Evolutionary conservation across 768 basidiomycete genomes (phyloP).

Genomic region (Russula earlei): DNA sequence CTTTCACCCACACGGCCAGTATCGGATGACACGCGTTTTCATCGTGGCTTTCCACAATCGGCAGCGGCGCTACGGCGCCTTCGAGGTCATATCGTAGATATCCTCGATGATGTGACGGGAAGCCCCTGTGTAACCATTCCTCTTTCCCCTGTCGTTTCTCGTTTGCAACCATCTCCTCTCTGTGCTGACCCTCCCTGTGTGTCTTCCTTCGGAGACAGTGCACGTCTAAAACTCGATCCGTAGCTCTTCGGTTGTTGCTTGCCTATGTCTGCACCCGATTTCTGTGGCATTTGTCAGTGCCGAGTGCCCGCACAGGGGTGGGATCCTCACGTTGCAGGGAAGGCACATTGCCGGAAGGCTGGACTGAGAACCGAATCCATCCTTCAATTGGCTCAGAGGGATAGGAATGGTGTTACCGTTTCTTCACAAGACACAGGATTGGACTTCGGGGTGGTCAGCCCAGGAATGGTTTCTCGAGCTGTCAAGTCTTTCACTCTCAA

Average conservation of each 20-base stretch:
- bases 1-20: not conserved
- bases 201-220: not conserved
- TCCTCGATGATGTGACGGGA: too few species aligned
- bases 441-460: constrained; percentile 4
- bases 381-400: not conserved
- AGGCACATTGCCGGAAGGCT: constrained; percentile 1
- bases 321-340: not conserved
- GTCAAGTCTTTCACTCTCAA: not conserved
- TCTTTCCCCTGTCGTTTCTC: not conserved
- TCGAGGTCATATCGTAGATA: not conserved
- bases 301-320: not conserved
- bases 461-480: not conserved
- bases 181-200: not conserved
- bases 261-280: not conserved
- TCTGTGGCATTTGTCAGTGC: not conserved
- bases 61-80: constrained; percentile 6
- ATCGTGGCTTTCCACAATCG: constrained; percentile 1
- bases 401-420: constrained; percentile 4
- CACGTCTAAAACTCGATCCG: too few species aligned
- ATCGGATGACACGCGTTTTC: not conserved
- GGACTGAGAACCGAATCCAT: not conserved
- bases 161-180: not conserved
- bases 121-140: too few species aligned
- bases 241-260: not conserved
- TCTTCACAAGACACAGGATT: not conserved